Evolutionary conservation across 305 asterid species (phyloP).

Genomic region (Solanum hybrid): DNA sequence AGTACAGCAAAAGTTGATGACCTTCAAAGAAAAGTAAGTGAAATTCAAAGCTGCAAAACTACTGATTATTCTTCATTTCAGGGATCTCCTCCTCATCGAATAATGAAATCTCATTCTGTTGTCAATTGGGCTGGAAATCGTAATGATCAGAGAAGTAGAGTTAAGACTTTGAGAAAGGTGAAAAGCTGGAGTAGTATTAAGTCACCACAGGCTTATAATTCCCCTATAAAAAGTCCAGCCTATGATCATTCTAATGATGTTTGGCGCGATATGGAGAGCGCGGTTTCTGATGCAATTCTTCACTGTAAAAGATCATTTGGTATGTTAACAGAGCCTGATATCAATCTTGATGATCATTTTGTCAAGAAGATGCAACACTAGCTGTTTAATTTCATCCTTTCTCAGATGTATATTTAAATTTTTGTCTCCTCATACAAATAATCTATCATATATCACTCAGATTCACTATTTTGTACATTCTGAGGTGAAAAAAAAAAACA

Average conservation of each 20-base stretch:
- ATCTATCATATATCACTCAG: not conserved
- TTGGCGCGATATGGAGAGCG: slow-evolving; percentile 40
- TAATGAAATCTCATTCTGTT: slow-evolving; percentile 23
- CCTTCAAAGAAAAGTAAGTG: slow-evolving; percentile 38
- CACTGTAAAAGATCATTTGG: slow-evolving; percentile 76
- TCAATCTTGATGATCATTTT: not conserved
- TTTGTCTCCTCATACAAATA: not conserved
- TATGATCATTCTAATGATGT: slow-evolving; percentile 7
- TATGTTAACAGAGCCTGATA: slow-evolving; percentile 7
- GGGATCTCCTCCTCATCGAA: slow-evolving; percentile 30
- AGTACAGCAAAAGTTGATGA: slow-evolving; percentile 38
- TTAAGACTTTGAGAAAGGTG: slow-evolving; percentile 10
- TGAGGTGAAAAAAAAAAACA: not conserved
- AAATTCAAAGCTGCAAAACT: slow-evolving; percentile 26
- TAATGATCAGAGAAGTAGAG: not conserved
- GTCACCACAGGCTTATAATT: slow-evolving; percentile 19
- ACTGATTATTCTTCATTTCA: slow-evolving; percentile 1
- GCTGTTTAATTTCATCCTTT: not conserved
- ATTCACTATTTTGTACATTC: slow-evolving; percentile 2
- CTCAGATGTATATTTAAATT: not conserved
- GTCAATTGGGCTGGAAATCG: slow-evolving; percentile 16
- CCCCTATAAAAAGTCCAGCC: slow-evolving; percentile 27
- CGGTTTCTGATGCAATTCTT: slow-evolving; percentile 66
- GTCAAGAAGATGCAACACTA: not conserved
- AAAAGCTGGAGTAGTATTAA: slow-evolving; percentile 19